Conservation (phyloP, 2,329 filamentous ascomycete genomes). For the Graphilbum sp. region DNA sequence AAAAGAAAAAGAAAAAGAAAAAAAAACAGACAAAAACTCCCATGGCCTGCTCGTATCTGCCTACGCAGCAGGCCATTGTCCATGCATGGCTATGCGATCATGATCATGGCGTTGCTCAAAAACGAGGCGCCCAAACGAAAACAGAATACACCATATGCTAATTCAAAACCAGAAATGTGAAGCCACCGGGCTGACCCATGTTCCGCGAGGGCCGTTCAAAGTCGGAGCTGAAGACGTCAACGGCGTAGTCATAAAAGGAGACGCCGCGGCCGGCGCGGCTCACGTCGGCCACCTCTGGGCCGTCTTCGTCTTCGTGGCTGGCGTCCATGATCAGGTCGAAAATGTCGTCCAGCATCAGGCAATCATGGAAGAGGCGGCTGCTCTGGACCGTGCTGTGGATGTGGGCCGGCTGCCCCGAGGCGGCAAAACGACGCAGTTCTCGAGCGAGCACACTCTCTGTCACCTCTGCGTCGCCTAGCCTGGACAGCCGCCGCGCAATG, state of each 20-base stretch:
- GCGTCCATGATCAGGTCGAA: constrained; percentile 16
- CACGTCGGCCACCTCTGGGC: not conserved
- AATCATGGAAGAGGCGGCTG: constrained; percentile 16
- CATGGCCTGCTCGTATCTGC: no score
- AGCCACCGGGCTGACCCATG: constrained; percentile 21
- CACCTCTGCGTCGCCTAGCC: constrained; percentile 5
- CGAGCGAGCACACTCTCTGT: constrained; percentile 11
- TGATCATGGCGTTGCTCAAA: no score
- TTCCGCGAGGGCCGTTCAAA: constrained; percentile 17
- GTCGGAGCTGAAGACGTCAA: constrained; percentile 13
- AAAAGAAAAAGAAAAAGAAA: no score
- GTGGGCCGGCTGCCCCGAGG: constrained; percentile 13
- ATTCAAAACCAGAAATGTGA: constrained; percentile 21
- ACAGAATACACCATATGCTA: constrained; percentile 7
- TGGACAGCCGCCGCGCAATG: constrained; percentile 13
- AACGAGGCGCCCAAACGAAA: not conserved
- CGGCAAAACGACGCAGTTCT: constrained; percentile 16
- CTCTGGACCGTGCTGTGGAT: constrained; percentile 16
- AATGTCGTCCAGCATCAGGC: constrained; percentile 17
- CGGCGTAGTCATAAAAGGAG: constrained; percentile 12
- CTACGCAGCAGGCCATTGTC: no score
- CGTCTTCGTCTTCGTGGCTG: constrained; percentile 11
- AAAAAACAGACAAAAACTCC: no score
- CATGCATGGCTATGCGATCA: no score
- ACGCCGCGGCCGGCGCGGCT: not conserved